These are phyloP conservation scores for Monilinia vaccinii-corymbosi DNA, from an alignment of 2,329 filamentous ascomycete genomes.

Conservation along the genomic window DNA sequence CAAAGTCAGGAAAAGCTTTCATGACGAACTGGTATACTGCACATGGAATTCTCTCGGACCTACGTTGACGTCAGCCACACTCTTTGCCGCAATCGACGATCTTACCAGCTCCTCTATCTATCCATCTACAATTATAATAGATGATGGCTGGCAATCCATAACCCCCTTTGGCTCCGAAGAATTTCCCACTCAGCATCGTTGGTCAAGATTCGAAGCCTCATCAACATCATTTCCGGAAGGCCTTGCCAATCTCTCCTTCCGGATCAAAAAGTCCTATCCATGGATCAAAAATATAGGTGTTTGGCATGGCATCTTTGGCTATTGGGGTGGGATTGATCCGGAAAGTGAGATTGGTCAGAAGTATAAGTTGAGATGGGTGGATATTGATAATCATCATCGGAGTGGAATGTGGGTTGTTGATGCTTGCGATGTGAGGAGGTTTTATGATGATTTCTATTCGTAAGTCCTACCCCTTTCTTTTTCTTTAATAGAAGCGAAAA, in stretches of 20 bases:
- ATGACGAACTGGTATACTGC: conserved; percentile 12
- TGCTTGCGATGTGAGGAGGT: conserved; percentile 6
- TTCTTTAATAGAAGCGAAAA: not conserved
- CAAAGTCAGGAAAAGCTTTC: not conserved
- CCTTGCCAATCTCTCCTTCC: conserved; percentile 7
- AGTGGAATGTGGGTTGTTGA: conserved; percentile 12
- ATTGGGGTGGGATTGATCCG: conserved; percentile 14
- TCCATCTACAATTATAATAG: conserved; percentile 16
- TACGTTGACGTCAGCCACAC: conserved; percentile 4
- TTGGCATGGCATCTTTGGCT: conserved; percentile 16
- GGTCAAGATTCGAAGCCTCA: conserved; percentile 13
- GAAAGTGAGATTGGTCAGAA: conserved; percentile 7
- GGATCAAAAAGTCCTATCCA: conserved; percentile 9
- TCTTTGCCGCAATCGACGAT: conserved; percentile 8
- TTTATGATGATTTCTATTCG: conserved; percentile 16
- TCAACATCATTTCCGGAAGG: conserved; percentile 11
- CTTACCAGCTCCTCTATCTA: conserved; percentile 5
- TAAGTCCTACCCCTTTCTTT: not conserved
- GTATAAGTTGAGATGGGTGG: conserved; percentile 10
- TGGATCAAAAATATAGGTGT: conserved; percentile 14
- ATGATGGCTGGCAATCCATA: conserved; percentile 17
- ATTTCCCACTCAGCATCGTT: conserved; percentile 1
- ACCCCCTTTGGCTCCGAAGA: conserved; percentile 1
- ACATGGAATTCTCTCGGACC: conserved; percentile 16
- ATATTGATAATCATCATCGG: conserved; percentile 5